These are phyloP conservation scores for Cardamine occulta DNA, from an alignment of 345 rosid species.

Conservation along the genomic window DNA sequence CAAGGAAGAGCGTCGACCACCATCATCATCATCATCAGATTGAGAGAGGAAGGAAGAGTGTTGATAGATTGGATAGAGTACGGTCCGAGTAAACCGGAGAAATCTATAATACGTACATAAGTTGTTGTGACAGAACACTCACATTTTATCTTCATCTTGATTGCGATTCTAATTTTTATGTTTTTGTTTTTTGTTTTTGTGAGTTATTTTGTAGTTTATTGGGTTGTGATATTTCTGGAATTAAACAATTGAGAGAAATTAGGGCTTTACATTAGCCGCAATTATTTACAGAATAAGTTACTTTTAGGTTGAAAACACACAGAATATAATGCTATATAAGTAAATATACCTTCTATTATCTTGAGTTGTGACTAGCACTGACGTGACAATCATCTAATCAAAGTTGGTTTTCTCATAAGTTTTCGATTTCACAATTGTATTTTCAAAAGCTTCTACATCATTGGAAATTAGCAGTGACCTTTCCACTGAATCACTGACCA, in stretches of 20 bases:
- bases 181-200: neutral
- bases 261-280: neutral
- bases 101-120: slow-evolving; percentile 31
- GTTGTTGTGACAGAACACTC: slow-evolving; percentile 29
- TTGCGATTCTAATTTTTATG: slow-evolving; percentile 32
- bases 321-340: too few relatives aligned
- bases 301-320: neutral
- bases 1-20: slow-evolving; percentile 71
- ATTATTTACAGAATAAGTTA: neutral
- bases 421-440: neutral
- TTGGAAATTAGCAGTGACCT: neutral
- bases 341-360: too few relatives aligned
- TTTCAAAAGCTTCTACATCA: neutral
- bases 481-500: neutral
- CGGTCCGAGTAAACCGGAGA: slow-evolving; percentile 55
- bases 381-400: too few relatives aligned
- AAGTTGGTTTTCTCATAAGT: too few relatives aligned
- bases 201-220: slow-evolving; percentile 35
- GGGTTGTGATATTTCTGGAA: slow-evolving; percentile 20
- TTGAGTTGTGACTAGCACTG: too few relatives aligned
- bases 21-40: slow-evolving; percentile 49
- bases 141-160: slow-evolving; percentile 38
- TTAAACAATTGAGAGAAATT: slow-evolving; percentile 10
- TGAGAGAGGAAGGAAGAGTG: slow-evolving; percentile 87
- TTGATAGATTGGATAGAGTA: slow-evolving; percentile 80